Percentiles rank a stretch among this genome's conserved stretches.
Conservation (phyloP, 1,139 yeast species). For the Casaregolazyma lundiana region DNA sequence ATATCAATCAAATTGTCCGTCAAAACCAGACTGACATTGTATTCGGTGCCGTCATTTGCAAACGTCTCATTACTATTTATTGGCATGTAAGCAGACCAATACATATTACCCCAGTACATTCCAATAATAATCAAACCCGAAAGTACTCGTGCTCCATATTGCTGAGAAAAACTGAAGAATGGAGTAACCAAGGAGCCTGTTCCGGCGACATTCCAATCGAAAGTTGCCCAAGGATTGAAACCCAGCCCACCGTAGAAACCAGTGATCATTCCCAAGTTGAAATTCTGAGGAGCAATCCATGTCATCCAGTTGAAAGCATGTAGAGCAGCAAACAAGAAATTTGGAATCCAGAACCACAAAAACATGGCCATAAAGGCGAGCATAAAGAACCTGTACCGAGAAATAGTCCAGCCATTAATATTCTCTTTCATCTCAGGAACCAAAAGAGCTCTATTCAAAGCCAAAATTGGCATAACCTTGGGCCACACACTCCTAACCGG, state of each 20-base stretch:
- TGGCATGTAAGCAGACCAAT: conserved; percentile 49
- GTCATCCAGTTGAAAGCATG: conserved; percentile 57
- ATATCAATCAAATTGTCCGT: conserved; percentile 32
- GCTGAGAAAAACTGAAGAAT: conserved; percentile 42
- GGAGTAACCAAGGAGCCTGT: conserved; percentile 37
- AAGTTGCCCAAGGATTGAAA: conserved; percentile 47
- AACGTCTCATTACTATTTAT: conserved; percentile 45
- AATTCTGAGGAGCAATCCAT: conserved; percentile 55
- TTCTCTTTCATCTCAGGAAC: conserved; percentile 29
- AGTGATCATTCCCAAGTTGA: conserved; percentile 50
- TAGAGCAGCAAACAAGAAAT: conserved; percentile 45
- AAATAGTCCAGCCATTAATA: conserved; percentile 49
- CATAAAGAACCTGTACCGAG: conserved; percentile 45
- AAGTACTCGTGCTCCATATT: conserved; percentile 39
- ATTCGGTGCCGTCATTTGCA: conserved; percentile 44
- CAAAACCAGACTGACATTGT: conserved; percentile 40
- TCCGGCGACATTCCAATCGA: conserved; percentile 47
- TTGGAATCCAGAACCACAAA: conserved; percentile 55
- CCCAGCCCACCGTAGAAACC: conserved; percentile 54
- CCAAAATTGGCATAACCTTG: conserved; percentile 48
- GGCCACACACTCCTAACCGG: conserved; percentile 60
- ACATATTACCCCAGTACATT: conserved; percentile 48
- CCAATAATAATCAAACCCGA: conserved; percentile 38
- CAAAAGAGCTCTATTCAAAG: conserved; percentile 52
- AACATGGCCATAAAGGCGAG: conserved; percentile 38